Evolutionary conservation across 2,329 filamentous ascomycete species (phyloP), one percentile per base, ranked within the genome.

Genomic region (Ophiobolus disseminans): DNA sequence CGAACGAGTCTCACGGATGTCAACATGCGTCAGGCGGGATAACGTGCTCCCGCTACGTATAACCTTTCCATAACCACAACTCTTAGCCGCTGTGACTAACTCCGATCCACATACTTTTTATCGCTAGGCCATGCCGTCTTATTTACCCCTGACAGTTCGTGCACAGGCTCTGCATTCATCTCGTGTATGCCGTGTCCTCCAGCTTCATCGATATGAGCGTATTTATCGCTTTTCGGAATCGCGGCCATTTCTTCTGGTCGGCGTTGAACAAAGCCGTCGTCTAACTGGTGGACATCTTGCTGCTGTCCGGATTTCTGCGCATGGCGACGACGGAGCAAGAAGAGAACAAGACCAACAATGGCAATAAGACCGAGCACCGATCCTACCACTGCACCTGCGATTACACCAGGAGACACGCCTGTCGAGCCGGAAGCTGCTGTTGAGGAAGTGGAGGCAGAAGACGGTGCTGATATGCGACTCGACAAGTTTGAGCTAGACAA

Each of bases 331-430:
- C 41, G 50, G 23, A 66, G 41, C 16, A 57, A 21, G 35, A 56
- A 49, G 45, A 57, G 53, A 8, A 54, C 26, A 13, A 61, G 43
- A 5, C 43, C 47, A 16, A 65, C 25, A 21, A 66, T 48, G 16
- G 51, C 35, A 2, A 47, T 55, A 38, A 63, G 52, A 40, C 45
- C 53, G 19, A 45, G 32, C 9, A 58, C 16, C 16, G 44, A 44
- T 16, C 59, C 62, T 11, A 66, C 47, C 4, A 51, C 44, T 14
- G 58, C 57, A 25, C 60, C 62, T n/a, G 59, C 62, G 34, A 66
- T 66, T 17, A 49, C 50, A 19, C 53, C 55, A 21, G 41, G 17
- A 5, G 56, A 56, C 3, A 44, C 26, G 20, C 23, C 40, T 17
- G n/a, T 34, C 25, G 43, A 49, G 3, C 20, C 26, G 20, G 48